These are phyloP conservation scores for Starmerella bombicola DNA, from an alignment of 805 yeast species.

Conservation along the genomic window DNA sequence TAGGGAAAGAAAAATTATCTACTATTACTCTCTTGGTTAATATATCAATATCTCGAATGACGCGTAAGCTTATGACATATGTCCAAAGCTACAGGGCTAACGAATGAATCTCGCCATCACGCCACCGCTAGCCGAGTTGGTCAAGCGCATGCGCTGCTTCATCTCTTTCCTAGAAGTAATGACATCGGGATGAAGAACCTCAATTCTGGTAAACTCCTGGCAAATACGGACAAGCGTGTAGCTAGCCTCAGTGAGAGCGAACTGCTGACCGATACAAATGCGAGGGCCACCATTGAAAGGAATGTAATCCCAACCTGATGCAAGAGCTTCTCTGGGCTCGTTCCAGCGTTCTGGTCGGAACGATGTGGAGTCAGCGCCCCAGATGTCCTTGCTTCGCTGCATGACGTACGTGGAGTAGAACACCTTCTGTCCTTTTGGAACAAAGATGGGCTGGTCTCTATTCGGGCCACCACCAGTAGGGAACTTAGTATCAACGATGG, in stretches of 20 bases:
- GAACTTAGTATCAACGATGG: constrained; percentile 34
- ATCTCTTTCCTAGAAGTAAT: no score
- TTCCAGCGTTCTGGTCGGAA: constrained; percentile 40
- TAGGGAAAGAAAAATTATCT: no score
- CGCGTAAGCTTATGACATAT: no score
- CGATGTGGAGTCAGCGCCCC: constrained; percentile 33
- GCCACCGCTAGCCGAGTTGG: no score
- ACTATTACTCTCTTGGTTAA: no score
- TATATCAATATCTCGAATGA: no score
- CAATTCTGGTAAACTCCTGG: no score
- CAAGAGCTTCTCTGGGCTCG: constrained; percentile 20
- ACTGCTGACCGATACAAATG: constrained; percentile 41
- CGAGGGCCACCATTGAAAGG: constrained; percentile 43
- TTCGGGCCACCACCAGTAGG: constrained; percentile 38
- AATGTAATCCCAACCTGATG: constrained; percentile 35
- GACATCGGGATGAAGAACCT: no score
- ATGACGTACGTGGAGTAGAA: no score
- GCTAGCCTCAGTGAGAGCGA: constrained; percentile 38
- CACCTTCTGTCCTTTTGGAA: constrained; percentile 33
- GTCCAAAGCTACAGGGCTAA: no score
- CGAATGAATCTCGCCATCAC: no score
- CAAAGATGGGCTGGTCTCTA: constrained; percentile 28
- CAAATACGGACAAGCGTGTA: constrained; percentile 33
- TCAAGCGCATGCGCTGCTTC: no score
- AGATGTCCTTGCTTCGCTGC: constrained; percentile 32